phyloP scores from a whole-genome alignment of 148 eudicot genomes.

The Diospyros lotus region DNA sequence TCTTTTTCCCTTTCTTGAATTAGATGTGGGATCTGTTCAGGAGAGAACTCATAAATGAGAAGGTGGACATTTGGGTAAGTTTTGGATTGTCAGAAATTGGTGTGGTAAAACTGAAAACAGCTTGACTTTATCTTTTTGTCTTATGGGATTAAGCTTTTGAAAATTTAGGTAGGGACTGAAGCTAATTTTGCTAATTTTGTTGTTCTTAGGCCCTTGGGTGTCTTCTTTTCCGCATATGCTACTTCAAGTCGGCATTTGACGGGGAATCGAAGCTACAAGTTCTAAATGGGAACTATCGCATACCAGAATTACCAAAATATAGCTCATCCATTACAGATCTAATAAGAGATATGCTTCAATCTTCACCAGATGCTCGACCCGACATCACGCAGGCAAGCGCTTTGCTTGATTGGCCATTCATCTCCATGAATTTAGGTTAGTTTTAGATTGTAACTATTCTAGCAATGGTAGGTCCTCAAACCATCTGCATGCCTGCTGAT shows the following conservation, averaged over 20 bases:
- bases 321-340: constrained; percentile 62
- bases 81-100: neutral
- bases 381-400: constrained; percentile 99
- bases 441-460: constrained; percentile 41
- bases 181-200: neutral
- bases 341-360: constrained; percentile 83
- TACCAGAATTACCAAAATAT: constrained; percentile 91
- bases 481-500: constrained; percentile 17
- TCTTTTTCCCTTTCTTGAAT: constrained; percentile 32
- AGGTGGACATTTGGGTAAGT: constrained; percentile 99
- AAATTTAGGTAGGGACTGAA: neutral
- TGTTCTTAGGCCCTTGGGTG: constrained; percentile 87
- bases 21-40: constrained; percentile 97
- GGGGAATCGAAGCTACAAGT: constrained; percentile 98
- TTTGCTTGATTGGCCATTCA: constrained; percentile 83
- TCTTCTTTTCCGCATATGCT: constrained; percentile 88
- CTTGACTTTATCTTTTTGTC: neutral
- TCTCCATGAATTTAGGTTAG: constrained; percentile 77
- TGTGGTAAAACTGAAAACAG: neutral
- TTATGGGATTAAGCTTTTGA: neutral
- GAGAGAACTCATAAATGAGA: constrained; percentile 88
- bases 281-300: constrained; percentile 92
- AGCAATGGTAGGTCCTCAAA: constrained; percentile 31
- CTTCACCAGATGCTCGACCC: constrained; percentile 93
- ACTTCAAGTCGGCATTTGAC: constrained; percentile 95